Evolutionary conservation across 1,284 basidiomycete genomes (phyloP).

Genomic region (Retiboletus flavoniger): DNA sequence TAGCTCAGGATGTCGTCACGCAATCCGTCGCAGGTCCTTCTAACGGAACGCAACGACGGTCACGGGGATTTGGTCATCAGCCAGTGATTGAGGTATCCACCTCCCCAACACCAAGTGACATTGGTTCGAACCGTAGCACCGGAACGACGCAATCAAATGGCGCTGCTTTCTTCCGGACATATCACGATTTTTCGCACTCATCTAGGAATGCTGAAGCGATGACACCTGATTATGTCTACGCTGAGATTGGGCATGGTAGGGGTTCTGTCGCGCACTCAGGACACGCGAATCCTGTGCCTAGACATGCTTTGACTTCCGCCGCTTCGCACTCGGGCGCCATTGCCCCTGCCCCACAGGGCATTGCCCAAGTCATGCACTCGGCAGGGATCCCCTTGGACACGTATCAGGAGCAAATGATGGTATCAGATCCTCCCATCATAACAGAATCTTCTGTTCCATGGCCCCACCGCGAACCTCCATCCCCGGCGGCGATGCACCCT

Average conservation of each 20-base stretch:
- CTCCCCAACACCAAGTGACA: slow-evolving; percentile 60
- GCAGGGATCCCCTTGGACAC: slow-evolving; percentile 31
- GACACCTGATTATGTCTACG: slow-evolving; percentile 72
- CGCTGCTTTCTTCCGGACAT: slow-evolving; percentile 59
- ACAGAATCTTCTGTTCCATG: slow-evolving; percentile 24
- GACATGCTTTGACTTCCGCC: slow-evolving; percentile 23
- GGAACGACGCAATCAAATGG: slow-evolving; percentile 56
- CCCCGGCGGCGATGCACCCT: slow-evolving; percentile 25
- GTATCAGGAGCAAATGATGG: slow-evolving; percentile 17
- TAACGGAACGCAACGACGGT: slow-evolving; percentile 30
- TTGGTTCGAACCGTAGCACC: slow-evolving; percentile 53
- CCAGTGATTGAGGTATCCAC: slow-evolving; percentile 61
- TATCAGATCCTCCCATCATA: slow-evolving; percentile 9
- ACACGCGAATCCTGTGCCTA: slow-evolving; percentile 17
- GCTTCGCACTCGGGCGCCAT: slow-evolving; percentile 21
- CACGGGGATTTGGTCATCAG: slow-evolving; percentile 52
- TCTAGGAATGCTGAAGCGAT: slow-evolving; percentile 54
- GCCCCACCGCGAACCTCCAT: slow-evolving; percentile 29
- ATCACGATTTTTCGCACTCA: slow-evolving; percentile 45
- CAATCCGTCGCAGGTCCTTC: slow-evolving; percentile 19
- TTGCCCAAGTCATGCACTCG: slow-evolving; percentile 39
- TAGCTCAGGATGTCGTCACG: slow-evolving; percentile 17
- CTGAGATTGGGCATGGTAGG: slow-evolving; percentile 74
- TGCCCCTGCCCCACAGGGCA: slow-evolving; percentile 29
- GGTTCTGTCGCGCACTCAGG: slow-evolving; percentile 40